Evolutionary conservation across 2,329 filamentous ascomycete genomes (phyloP), one percentile per base, ranked within the genome.

Genomic region (Pyrenochaeta sp.): DNA sequence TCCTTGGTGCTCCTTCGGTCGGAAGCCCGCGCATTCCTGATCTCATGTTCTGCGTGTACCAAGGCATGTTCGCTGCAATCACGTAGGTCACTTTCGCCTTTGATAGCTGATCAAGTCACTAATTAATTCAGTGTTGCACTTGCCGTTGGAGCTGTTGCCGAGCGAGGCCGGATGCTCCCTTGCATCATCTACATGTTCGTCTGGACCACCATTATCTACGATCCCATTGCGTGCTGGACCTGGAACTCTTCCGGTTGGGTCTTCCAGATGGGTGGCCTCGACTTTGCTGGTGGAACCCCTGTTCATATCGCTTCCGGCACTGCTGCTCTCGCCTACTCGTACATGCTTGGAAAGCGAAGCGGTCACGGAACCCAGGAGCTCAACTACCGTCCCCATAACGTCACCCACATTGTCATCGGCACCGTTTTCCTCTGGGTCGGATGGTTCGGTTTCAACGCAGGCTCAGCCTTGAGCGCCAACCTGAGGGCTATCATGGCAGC

Each of bases 361-460:
- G 90, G 90, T 15, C 89, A 95, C 68, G 89, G 89, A 35, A 95
- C 90, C 19, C 87, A 91, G 66, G 89, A 93, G 70, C 79, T 96
- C 60, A 95, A 95, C 75, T 96, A 93, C 72, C 87, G 91, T 36
- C 91, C 91, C 7, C 91, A 96, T 77, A 96, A 96, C 62, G 90
- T 95, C 32, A 94, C 90, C 3, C 89, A 95, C 69, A 91, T 96
- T 58, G 90, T 96, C 38, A 88, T 95, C 42, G 91, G 91, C 20
- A 96, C 91, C 3, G 90, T 96, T 32, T 96, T 96, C 74, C 84
- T 96, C 11, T 96, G 91, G 90, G 88, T 96, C 11, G 91, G 91
- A 40, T 96, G 90, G 91, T 95, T 96, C 64, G 91, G 91, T 34
- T 96, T 96, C 83, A 96, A 96, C 62, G 90, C 89, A 35, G 90